phyloP scores from a whole-genome alignment of 192 early-diverging fungal genomes.

The Rhizoclosmatium globosum region DNA sequence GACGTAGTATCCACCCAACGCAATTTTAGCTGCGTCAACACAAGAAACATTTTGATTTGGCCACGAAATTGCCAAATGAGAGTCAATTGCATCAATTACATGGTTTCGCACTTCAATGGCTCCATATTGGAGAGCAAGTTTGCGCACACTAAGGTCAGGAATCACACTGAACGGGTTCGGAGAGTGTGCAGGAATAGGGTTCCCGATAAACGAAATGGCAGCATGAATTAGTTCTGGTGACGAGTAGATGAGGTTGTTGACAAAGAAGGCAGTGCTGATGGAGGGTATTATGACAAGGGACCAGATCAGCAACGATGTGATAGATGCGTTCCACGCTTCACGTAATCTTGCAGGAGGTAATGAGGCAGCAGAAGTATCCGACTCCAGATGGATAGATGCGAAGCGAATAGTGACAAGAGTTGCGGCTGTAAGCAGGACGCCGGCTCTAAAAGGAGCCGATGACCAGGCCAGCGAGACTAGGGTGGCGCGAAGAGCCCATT shows the following conservation, averaged over 20 bases:
- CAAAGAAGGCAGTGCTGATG: constrained; percentile 15
- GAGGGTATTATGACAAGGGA: constrained; percentile 2
- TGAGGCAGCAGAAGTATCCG: neutral
- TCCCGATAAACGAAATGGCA: constrained; percentile 19
- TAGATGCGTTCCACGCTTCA: constrained; percentile 1
- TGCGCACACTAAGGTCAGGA: constrained; percentile 20
- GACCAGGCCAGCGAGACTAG: neutral
- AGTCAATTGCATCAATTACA: neutral
- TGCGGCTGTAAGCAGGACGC: neutral
- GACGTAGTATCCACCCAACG: constrained; percentile 12
- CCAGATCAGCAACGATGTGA: neutral
- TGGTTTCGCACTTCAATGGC: neutral
- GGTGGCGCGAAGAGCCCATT: constrained; percentile 25
- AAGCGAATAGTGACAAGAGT: neutral
- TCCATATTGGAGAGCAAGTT: neutral
- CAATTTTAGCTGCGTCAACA: constrained; percentile 24
- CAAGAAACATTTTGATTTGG: constrained; percentile 20
- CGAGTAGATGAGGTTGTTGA: constrained; percentile 14
- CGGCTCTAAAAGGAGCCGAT: neutral
- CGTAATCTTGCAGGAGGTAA: neutral
- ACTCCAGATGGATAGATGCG: neutral
- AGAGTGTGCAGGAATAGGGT: constrained; percentile 20
- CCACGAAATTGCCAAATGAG: constrained; percentile 7
- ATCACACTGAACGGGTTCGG: constrained; percentile 8
- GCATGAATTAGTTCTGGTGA: constrained; percentile 19